Evolutionary conservation across 495 filamentous ascomycete genomes (phyloP).

Genomic region (Cenococcum geophilum): DNA sequence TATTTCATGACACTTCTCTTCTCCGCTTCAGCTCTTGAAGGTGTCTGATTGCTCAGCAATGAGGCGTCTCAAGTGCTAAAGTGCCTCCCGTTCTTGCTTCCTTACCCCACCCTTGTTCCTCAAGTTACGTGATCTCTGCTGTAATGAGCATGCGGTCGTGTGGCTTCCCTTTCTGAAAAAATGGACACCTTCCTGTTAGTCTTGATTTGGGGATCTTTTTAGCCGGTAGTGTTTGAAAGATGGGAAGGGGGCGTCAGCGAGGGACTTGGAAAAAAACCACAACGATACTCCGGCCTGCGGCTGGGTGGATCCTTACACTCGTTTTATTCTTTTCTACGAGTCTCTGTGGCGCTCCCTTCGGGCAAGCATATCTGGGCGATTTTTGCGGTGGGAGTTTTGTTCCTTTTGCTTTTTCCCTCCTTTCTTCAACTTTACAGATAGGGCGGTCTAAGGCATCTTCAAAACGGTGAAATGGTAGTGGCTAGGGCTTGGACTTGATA

Average conservation of each 20-base stretch:
- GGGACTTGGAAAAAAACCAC: background rate
- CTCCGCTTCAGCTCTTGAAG: background rate
- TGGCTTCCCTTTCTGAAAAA: constrained; percentile 3
- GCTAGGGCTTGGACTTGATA: background rate
- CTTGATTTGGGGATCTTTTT: background rate
- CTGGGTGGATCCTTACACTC: constrained; percentile 27
- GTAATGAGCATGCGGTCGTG: constrained; percentile 28
- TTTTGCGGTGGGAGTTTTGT: background rate
- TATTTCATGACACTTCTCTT: background rate
- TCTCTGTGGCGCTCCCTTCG: background rate
- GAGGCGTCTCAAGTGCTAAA: background rate
- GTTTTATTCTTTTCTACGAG: constrained; percentile 6
- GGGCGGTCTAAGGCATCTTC: constrained; percentile 2
- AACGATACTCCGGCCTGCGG: constrained; percentile 19
- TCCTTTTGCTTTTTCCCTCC: constrained; percentile 3
- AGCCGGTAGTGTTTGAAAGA: background rate
- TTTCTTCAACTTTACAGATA: background rate
- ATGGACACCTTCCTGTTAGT: background rate
- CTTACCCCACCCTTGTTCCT: constrained; percentile 1
- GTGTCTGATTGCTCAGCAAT: background rate
- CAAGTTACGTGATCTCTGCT: constrained; percentile 16
- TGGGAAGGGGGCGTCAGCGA: background rate
- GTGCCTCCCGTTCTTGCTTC: constrained; percentile 10
- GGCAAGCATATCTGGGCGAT: constrained; percentile 2
- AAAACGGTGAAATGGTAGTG: background rate